Evolutionary conservation across 208 protist genomes (phyloP), one percentile per base, ranked within the genome.

Genomic region (Acanthamoeba rhysodes): DNA sequence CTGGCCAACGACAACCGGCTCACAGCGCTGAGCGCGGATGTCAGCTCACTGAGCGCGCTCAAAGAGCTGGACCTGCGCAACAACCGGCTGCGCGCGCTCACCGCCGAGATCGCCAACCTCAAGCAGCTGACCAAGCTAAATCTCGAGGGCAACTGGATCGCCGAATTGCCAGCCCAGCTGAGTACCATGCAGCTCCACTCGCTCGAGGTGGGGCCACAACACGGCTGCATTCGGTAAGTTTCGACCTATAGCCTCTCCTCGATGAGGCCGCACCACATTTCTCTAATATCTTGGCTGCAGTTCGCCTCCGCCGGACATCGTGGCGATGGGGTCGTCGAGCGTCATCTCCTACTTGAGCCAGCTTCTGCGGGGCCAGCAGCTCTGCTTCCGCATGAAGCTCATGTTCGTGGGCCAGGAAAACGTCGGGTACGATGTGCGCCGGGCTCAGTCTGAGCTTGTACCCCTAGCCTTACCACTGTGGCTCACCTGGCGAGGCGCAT

Each of bases 381-480:
- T 37, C 8, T 93, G 87, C 32, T 76, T 57, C 59, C 87, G 87
- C 37, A 93, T 93, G 87, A 93, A 93, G 37, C 22, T 93, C 22
- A 93, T 93, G 87, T 57, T 93, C 37, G 87, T 93, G 9, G 87
- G 87, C 10, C 87, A 93, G 34, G 87, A 93, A 59, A 93, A 93
- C 22, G 87, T 93, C 41, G 87, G 87, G 62, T 76, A 45, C 50
- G 41, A 29, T 48, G 45, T 48, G 45, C 45, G 45, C 45, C 45
- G 7, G 45, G 45, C 45, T 48, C 45, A 9, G 45, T 48, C 45
- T 48, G 45, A 48, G 45, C 50, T n/a, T 76, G 2, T 64, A 2
- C 24, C 50, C 41, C 18, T 37, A 10, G 50, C 12, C 50, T 12
- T 12, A 55, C 12, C 50, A 22, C 18, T 22, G 2, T 22, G 2